Evolutionary conservation across 1,284 basidiomycete species (phyloP).

Genomic region (Rhodotorula sp.): DNA sequence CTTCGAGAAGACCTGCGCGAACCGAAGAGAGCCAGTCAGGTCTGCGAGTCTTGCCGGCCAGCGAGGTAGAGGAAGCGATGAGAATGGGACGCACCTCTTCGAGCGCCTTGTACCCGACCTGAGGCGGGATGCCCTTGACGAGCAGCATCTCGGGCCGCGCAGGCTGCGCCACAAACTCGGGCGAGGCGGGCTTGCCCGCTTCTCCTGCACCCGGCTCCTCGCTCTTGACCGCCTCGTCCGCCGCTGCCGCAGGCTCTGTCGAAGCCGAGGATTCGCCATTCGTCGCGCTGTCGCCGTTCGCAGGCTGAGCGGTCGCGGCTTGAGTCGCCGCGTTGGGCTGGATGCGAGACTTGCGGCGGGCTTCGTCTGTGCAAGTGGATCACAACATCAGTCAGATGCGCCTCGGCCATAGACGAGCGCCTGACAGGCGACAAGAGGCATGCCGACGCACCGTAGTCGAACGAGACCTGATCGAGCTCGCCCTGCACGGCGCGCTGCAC

Average conservation of each 20-base stretch:
- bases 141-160: conserved; percentile 70
- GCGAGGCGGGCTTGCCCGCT: conserved; percentile 60
- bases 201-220: conserved; percentile 44
- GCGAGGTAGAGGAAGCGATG: background rate
- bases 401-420: too few relatives aligned
- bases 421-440: too few relatives aligned
- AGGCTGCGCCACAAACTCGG: conserved; percentile 61
- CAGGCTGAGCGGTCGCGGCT: background rate
- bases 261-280: conserved; percentile 49
- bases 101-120: conserved; percentile 79
- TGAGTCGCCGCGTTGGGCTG: conserved; percentile 9
- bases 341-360: conserved; percentile 9
- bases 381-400: background rate
- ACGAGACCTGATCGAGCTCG: conserved; percentile 68
- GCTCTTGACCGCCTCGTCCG: conserved; percentile 13
- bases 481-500: conserved; percentile 75
- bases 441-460: conserved; percentile 48
- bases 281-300: too few relatives aligned
- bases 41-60: conserved; percentile 48
- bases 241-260: conserved; percentile 55
- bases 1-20: conserved; percentile 49
- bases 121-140: conserved; percentile 88
- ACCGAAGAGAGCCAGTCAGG: background rate
- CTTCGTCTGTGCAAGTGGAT: conserved; percentile 1
- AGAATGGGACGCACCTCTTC: conserved; percentile 66